These are phyloP conservation scores for Nigrograna mackinnonii DNA, from an alignment of 2,329 filamentous ascomycete genomes.

Conservation along the genomic window DNA sequence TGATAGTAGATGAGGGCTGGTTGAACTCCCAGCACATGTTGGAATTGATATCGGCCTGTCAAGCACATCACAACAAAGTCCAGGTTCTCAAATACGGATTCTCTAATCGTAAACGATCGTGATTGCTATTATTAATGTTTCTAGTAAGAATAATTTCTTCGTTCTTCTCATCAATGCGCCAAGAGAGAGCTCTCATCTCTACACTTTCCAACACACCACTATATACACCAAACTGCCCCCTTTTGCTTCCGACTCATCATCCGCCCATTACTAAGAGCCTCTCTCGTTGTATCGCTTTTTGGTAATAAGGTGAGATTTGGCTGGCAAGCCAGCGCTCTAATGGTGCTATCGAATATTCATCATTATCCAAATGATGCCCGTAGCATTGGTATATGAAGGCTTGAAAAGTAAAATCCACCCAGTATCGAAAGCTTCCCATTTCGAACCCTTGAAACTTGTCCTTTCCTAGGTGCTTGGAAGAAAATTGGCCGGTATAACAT, in stretches of 20 bases:
- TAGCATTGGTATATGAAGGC: background rate
- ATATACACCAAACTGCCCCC: no score
- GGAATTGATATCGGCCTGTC: no score
- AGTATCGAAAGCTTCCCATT: no score
- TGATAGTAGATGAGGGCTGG: no score
- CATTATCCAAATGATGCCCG: background rate
- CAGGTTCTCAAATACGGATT: no score
- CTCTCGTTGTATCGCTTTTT: background rate
- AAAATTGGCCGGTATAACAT: background rate
- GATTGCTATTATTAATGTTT: background rate
- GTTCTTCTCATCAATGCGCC: background rate
- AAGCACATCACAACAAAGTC: background rate
- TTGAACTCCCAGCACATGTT: no score
- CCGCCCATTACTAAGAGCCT: slow-evolving; percentile 1
- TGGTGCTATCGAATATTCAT: no score
- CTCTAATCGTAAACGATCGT: slow-evolving; percentile 1
- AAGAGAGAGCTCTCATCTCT: background rate
- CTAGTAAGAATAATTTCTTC: no score
- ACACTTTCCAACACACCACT: background rate
- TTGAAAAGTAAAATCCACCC: background rate
- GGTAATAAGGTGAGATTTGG: background rate
- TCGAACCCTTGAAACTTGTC: no score
- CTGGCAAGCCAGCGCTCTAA: no score
- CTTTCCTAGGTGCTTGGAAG: no score
- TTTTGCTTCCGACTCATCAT: no score